Evolutionary conservation across 2,329 filamentous ascomycete genomes (phyloP).

Genomic region (Malbranchea zuffiana): DNA sequence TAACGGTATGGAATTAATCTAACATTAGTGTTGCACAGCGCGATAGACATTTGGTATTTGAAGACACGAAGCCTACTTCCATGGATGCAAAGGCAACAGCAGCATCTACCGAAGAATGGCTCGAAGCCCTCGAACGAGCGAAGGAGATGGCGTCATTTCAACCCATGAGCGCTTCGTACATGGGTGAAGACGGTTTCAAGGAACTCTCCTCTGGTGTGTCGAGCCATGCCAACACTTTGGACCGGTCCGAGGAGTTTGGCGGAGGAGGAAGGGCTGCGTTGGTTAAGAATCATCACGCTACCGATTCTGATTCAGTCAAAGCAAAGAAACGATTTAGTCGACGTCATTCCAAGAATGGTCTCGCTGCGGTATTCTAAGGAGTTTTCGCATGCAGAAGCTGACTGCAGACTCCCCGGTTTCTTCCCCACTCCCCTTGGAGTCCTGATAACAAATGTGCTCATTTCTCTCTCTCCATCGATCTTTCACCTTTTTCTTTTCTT

Average conservation of each 20-base stretch:
- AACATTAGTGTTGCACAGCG: slow-evolving; percentile 43
- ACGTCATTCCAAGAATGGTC: slow-evolving; percentile 85
- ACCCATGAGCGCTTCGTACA: slow-evolving; percentile 48
- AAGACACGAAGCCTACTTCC: slow-evolving; percentile 69
- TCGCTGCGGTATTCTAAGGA: slow-evolving; percentile 69
- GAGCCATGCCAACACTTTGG: slow-evolving; percentile 45
- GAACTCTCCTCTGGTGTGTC: slow-evolving; percentile 62
- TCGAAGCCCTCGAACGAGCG: slow-evolving; percentile 76
- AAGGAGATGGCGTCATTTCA: slow-evolving; percentile 73
- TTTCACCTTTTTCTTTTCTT: slow-evolving; percentile 2
- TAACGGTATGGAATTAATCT: slow-evolving; percentile 19
- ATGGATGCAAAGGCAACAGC: slow-evolving; percentile 53
- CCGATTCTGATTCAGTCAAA: slow-evolving; percentile 45
- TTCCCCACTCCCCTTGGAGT: too few relatives aligned
- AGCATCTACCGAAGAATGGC: slow-evolving; percentile 76
- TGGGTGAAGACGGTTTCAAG: slow-evolving; percentile 54
- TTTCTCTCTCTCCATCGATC: slow-evolving; percentile 1
- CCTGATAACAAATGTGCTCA: neutral
- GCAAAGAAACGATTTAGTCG: slow-evolving; percentile 68
- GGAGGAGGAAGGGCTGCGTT: slow-evolving; percentile 36
- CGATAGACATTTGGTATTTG: slow-evolving; percentile 85
- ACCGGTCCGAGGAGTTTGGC: slow-evolving; percentile 31
- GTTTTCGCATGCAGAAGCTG: too few relatives aligned
- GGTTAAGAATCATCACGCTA: slow-evolving; percentile 31
- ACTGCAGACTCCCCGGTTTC: too few relatives aligned